A percentile compares a stretch with the other conserved stretches of the same genome.
phyloP scores from a whole-genome alignment of 2,329 filamentous ascomycete genomes.

The Aureobasidium mangrovei region DNA sequence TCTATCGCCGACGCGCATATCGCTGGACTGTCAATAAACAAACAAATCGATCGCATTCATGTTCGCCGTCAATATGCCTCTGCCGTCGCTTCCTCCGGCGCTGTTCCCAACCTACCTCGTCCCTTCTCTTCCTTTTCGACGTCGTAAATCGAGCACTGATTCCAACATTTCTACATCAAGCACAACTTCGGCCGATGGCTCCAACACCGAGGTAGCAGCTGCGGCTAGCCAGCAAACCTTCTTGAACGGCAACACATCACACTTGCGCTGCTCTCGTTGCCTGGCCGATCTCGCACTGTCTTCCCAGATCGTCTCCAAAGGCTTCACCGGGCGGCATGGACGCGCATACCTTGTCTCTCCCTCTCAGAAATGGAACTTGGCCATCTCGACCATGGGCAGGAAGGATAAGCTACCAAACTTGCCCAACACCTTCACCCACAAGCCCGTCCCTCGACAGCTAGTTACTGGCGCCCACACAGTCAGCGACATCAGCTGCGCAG shows the following conservation, averaged over 20 bases:
- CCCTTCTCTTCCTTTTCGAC: slow-evolving; percentile 40
- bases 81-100: slow-evolving; percentile 25
- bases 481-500: slow-evolving; percentile 48
- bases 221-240: slow-evolving; percentile 26
- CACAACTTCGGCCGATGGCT: slow-evolving; percentile 21
- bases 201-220: slow-evolving; percentile 14
- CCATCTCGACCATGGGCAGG: slow-evolving; percentile 14
- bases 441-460: slow-evolving; percentile 48
- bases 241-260: slow-evolving; percentile 42
- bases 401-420: slow-evolving; percentile 33
- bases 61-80: slow-evolving; percentile 16
- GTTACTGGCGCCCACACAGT: slow-evolving; percentile 57
- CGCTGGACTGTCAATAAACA: too few relatives aligned
- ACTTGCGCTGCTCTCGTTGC: slow-evolving; percentile 51
- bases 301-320: slow-evolving; percentile 54
- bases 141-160: slow-evolving; percentile 34
- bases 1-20: too few relatives aligned
- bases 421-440: slow-evolving; percentile 51
- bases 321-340: slow-evolving; percentile 56
- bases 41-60: background rate
- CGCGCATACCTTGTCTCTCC: slow-evolving; percentile 55
- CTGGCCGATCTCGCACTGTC: slow-evolving; percentile 50
- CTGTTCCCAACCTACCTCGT: slow-evolving; percentile 46
- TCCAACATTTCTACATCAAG: slow-evolving; percentile 29
- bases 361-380: slow-evolving; percentile 6